Evolutionary conservation across 2,329 filamentous ascomycete species (phyloP).

Genomic region (Ophiostoma populinum): DNA sequence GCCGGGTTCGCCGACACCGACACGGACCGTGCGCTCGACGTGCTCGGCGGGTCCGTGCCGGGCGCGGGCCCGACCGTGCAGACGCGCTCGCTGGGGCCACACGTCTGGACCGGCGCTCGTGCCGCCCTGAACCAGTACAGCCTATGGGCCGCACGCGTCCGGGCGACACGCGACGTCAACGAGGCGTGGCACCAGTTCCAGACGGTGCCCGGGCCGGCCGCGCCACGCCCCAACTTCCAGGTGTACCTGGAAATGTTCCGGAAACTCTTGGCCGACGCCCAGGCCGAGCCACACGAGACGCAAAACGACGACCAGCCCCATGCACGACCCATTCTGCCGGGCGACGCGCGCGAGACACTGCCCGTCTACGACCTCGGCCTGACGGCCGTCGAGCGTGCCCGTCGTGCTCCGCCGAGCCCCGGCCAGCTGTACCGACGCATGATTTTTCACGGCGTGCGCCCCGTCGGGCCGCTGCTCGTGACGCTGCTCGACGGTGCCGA

Average conservation of each 20-base stretch:
- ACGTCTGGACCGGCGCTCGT: conserved; percentile 14
- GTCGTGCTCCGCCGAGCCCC: conserved; percentile 41
- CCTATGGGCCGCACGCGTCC: conserved; percentile 37
- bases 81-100: conserved; percentile 23
- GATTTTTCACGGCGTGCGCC: conserved; percentile 28
- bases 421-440: conserved; percentile 43
- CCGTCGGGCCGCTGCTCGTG: conserved; percentile 31
- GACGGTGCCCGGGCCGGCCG: conserved; percentile 15
- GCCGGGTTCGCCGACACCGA: conserved; percentile 33
- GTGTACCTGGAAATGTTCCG: conserved; percentile 45
- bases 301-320: not conserved
- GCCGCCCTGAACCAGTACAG: conserved; percentile 20
- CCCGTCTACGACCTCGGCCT: conserved; percentile 38
- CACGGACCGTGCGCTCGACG: conserved; percentile 30
- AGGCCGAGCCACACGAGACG: conserved; percentile 11
- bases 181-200: conserved; percentile 42
- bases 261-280: conserved; percentile 31
- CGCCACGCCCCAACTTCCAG: conserved; percentile 17
- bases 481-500: conserved; percentile 37
- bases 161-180: conserved; percentile 39
- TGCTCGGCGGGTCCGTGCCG: conserved; percentile 32
- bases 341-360: conserved; percentile 39
- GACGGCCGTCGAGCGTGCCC: conserved; percentile 47
- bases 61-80: conserved; percentile 41
- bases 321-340: conserved; percentile 28